These are phyloP conservation scores for Pyricularia sp. DNA, from an alignment of 2,329 filamentous ascomycete genomes.

Conservation along the genomic window DNA sequence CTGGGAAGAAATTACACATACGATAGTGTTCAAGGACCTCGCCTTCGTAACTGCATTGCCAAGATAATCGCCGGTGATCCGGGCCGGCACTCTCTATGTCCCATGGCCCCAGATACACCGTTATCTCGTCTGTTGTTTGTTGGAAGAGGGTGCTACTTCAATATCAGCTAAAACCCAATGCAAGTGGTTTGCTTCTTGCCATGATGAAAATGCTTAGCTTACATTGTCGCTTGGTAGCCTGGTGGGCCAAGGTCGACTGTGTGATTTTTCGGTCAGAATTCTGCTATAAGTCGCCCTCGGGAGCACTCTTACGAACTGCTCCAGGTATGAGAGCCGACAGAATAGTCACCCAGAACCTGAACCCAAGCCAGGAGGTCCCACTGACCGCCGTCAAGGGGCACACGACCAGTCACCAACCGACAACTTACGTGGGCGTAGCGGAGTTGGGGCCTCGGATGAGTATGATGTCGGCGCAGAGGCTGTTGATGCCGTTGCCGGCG, in stretches of 20 bases:
- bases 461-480: constrained; percentile 30
- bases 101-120: constrained; percentile 44
- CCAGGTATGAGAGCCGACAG: neutral
- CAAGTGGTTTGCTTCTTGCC: neutral
- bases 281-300: neutral
- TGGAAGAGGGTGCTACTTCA: constrained; percentile 36
- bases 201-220: constrained; percentile 11
- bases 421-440: constrained; percentile 24
- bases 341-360: neutral
- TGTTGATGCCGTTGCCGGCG: constrained; percentile 30
- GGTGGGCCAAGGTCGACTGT: constrained; percentile 39
- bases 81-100: constrained; percentile 32
- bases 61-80: constrained; percentile 38
- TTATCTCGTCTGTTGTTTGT: constrained; percentile 36
- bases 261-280: neutral
- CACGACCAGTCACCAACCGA: neutral
- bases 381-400: neutral
- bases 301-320: neutral
- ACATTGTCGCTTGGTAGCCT: constrained; percentile 46
- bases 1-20: constrained; percentile 18
- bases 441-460: constrained; percentile 27
- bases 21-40: constrained; percentile 42
- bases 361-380: neutral
- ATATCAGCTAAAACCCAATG: neutral
- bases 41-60: constrained; percentile 43